Conservation (phyloP, 2,329 filamentous ascomycete genomes). For the Fusarium acutatum region DNA sequence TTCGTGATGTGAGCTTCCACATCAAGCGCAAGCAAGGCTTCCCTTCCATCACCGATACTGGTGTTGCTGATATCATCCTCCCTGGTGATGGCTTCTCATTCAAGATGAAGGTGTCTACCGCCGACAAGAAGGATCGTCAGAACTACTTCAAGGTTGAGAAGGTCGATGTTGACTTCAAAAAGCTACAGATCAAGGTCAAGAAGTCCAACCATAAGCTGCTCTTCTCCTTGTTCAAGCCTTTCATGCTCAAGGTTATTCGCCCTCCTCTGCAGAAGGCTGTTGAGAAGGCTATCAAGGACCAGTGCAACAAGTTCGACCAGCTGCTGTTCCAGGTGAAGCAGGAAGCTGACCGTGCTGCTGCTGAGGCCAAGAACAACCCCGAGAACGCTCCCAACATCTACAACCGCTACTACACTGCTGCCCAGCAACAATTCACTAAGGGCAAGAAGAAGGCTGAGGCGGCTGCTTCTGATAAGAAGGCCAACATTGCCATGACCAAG, state of each 20-base stretch:
- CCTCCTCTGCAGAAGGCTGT: slow-evolving; percentile 87
- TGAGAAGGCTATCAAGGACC: slow-evolving; percentile 88
- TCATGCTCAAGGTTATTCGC: slow-evolving; percentile 84
- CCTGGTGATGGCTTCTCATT: slow-evolving; percentile 90
- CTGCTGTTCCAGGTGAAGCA: slow-evolving; percentile 80
- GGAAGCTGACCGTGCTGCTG: slow-evolving; percentile 78
- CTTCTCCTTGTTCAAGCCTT: slow-evolving; percentile 85
- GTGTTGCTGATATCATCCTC: slow-evolving; percentile 87
- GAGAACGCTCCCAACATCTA: slow-evolving; percentile 84
- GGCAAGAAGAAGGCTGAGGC: slow-evolving; percentile 80
- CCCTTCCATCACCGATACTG: slow-evolving; percentile 85
- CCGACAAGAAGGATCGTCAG: slow-evolving; percentile 76
- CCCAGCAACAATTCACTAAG: slow-evolving; percentile 76
- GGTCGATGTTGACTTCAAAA: slow-evolving; percentile 81
- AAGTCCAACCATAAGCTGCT: slow-evolving; percentile 95
- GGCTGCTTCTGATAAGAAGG: slow-evolving; percentile 70
- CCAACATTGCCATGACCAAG: slow-evolving; percentile 66
- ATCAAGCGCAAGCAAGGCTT: slow-evolving; percentile 95
- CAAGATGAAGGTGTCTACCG: slow-evolving; percentile 86
- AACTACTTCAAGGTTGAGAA: slow-evolving; percentile 96
- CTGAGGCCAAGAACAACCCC: slow-evolving; percentile 67
- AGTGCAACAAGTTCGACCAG: slow-evolving; percentile 77
- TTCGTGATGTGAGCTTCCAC: slow-evolving; percentile 91
- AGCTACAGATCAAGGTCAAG: slow-evolving; percentile 88
- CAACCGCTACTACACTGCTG: slow-evolving; percentile 80